Percentiles rank a stretch among this genome's conserved stretches.
These are phyloP conservation scores for Barnettozyma vustinii DNA, from an alignment of 805 yeast genomes.

Conservation along the genomic window DNA sequence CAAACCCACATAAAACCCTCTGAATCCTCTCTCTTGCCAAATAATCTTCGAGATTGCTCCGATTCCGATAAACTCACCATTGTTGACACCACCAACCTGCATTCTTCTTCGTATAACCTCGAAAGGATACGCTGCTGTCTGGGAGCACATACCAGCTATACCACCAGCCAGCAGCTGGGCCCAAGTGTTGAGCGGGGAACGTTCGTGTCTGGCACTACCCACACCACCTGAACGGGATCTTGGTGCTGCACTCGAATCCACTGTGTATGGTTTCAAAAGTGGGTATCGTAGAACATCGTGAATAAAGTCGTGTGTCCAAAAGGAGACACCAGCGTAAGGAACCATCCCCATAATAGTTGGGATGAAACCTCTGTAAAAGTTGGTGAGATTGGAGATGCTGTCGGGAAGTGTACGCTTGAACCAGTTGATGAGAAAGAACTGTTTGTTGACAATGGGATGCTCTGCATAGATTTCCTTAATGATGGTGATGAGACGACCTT, in stretches of 20 bases:
- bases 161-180: slow-evolving; percentile 96
- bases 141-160: slow-evolving; percentile 90
- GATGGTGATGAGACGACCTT: slow-evolving; percentile 26
- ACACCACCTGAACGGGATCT: slow-evolving; percentile 2
- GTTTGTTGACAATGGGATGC: slow-evolving; percentile 18
- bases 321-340: slow-evolving; percentile 97
- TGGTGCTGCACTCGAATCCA: slow-evolving; percentile 23
- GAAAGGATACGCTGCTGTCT: slow-evolving; percentile 94
- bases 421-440: slow-evolving; percentile 18
- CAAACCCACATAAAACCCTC: slow-evolving; percentile 91
- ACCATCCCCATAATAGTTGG: slow-evolving; percentile 95
- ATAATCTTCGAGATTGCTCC: slow-evolving; percentile 52
- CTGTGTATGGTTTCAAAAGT: slow-evolving; percentile 48
- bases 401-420: slow-evolving; percentile 19
- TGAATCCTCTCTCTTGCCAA: slow-evolving; percentile 66
- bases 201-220: slow-evolving; percentile 18
- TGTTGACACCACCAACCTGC: slow-evolving; percentile 85
- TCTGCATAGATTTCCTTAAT: slow-evolving; percentile 23
- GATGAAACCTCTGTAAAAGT: slow-evolving; percentile 89
- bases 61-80: slow-evolving; percentile 51
- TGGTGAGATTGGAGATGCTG: slow-evolving; percentile 28
- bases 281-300: slow-evolving; percentile 81
- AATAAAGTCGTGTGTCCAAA: slow-evolving; percentile 85
- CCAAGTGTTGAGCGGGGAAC: slow-evolving; percentile 77
- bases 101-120: slow-evolving; percentile 91